Evolutionary conservation across 345 rosid genomes (phyloP), one percentile per base, ranked within the genome.

Genomic region (Anastatica hierochuntica): DNA sequence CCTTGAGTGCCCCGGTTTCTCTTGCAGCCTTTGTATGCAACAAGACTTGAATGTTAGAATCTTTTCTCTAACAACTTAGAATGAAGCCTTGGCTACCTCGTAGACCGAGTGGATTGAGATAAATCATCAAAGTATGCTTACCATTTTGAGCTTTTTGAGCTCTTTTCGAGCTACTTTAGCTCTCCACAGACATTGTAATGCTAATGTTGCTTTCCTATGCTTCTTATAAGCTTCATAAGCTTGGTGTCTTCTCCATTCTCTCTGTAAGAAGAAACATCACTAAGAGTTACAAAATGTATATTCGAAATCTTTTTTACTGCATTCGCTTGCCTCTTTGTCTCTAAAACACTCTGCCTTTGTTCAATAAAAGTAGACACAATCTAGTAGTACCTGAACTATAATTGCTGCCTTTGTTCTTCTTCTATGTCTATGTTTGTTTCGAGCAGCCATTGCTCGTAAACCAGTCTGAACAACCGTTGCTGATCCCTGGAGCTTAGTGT

Each of bases 1-100:
- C 80, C 63, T 80, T 73, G 38, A 80, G 86, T 10, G 80, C 86
- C 36, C 86, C 86, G 20, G 80, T 73, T 66, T 80, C 86, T 73
- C 82, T 80, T 53, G 86, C 86, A 62, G 82, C 86, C 86, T 80
- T 69, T 53, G 63, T 46, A 50, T 18, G n/a, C n/a, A n/a, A 10
- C 20, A 33, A 65, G 9, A 42, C 7, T 6, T 24, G n/a, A 48
- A n/a, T 23, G 48, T 57, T 56, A 57, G 44, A 34, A 13, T 44
- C 6, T 20, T 33, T 47, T 35, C 10, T 38, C 49, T 41, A 56
- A 41, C 46, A 23, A n/a, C n/a, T n/a, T 24, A 34, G 39, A 48
- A 16, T 23, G 47, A 44, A 44, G 5, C 12, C 40, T 14, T 39
- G 51, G 18, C 11, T 30, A 36, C 36, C 43, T 39, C 10, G 15